phyloP scores from a whole-genome alignment of 73 alveolate genomes.

The Paramecium octaurelia region DNA sequence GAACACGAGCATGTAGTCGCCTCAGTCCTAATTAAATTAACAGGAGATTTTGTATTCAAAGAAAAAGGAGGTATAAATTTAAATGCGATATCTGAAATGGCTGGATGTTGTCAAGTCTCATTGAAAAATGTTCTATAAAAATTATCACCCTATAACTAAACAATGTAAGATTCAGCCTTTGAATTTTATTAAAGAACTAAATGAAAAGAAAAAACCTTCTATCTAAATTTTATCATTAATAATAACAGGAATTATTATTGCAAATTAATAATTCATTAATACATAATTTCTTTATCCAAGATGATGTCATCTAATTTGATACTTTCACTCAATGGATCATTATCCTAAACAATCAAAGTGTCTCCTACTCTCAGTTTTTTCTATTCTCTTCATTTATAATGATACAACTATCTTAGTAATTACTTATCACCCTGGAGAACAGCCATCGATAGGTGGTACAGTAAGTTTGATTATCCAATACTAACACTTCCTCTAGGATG shows the following conservation, averaged over 20 bases:
- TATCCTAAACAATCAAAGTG: conserved; percentile 34
- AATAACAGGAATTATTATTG: not conserved
- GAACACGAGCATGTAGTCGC: not conserved
- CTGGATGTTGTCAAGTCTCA: conserved; percentile 43
- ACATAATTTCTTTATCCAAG: not conserved
- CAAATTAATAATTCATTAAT: not conserved
- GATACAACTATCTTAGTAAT: not conserved
- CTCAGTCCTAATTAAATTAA: not conserved
- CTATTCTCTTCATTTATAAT: conserved; percentile 45
- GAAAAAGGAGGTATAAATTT: not conserved
- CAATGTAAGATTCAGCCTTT: not conserved
- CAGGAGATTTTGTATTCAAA: not conserved
- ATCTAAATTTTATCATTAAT: not conserved
- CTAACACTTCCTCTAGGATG: too few relatives aligned
- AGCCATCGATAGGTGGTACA: conserved; percentile 66
- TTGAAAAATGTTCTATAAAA: not conserved
- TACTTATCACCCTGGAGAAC: conserved; percentile 58
- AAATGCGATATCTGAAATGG: not conserved
- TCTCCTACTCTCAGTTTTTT: conserved; percentile 59
- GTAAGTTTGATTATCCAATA: too few relatives aligned
- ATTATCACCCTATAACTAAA: not conserved
- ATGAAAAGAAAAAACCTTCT: not conserved
- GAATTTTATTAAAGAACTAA: not conserved
- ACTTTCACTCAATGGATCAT: conserved; percentile 41
- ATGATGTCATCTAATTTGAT: not conserved